phyloP scores from a whole-genome alignment of 257 asterid genomes.

The Jasminum sambac region DNA sequence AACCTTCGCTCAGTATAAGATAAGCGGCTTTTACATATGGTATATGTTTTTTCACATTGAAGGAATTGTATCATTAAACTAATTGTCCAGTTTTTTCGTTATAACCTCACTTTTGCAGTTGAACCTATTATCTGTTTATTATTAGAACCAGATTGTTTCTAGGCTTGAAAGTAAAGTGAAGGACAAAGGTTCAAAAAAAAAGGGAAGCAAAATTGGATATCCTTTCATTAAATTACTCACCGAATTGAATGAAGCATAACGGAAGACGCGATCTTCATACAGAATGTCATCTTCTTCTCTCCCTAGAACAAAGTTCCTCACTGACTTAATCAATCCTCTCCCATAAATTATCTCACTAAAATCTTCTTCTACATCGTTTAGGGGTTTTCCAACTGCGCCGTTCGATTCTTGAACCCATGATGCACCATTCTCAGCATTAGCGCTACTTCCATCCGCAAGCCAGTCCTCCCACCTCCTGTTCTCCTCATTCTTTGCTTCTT shows the following conservation, averaged over 20 bases:
- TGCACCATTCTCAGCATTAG: slow-evolving; percentile 44
- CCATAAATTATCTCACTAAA: slow-evolving; percentile 50
- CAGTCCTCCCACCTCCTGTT: slow-evolving; percentile 94
- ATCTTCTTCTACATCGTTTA: slow-evolving; percentile 47
- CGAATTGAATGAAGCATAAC: slow-evolving; percentile 83
- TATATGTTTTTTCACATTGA: not conserved
- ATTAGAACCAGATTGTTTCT: not conserved
- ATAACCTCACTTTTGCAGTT: not conserved
- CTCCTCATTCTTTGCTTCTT: slow-evolving; percentile 80
- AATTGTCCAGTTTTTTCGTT: not conserved
- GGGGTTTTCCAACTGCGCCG: slow-evolving; percentile 40
- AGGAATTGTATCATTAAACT: not conserved
- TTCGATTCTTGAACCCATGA: slow-evolving; percentile 62
- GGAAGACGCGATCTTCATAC: slow-evolving; percentile 89
- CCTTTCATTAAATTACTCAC: slow-evolving; percentile 35
- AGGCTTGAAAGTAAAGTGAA: slow-evolving; percentile 2
- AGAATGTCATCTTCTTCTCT: slow-evolving; percentile 83
- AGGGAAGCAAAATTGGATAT: not conserved
- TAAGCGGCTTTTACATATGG: not conserved
- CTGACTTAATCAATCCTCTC: slow-evolving; percentile 75
- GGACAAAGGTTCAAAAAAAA: not conserved
- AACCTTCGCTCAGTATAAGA: not conserved
- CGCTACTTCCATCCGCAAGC: slow-evolving; percentile 57
- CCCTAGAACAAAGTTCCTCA: slow-evolving; percentile 71
- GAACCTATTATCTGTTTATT: not conserved